phyloP scores from a whole-genome alignment of 352 stramenopile genomes.

The Blastocystis sp. region DNA sequence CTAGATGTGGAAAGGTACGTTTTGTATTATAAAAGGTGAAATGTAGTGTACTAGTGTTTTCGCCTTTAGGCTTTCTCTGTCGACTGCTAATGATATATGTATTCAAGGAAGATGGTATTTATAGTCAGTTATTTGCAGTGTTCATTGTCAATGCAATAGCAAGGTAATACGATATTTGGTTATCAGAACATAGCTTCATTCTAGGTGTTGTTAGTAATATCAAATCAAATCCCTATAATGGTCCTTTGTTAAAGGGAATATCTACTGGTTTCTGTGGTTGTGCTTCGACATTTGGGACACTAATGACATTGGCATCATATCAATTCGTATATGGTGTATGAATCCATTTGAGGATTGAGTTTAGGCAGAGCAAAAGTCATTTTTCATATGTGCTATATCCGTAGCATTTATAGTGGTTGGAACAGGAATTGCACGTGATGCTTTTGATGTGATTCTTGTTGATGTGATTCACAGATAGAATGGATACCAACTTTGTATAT shows the following conservation, averaged over 20 bases:
- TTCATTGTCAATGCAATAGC: conserved; percentile 40
- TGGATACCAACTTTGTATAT: not conserved
- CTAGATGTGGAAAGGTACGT: not conserved
- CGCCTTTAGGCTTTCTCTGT: not conserved
- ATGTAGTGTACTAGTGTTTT: not conserved
- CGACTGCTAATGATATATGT: not conserved
- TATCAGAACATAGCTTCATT: not conserved
- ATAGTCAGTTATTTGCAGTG: not conserved
- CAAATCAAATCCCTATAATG: not conserved
- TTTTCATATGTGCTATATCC: not conserved
- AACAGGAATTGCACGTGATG: not conserved
- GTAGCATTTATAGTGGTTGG: not conserved
- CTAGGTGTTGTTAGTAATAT: not conserved
- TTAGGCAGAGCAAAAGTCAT: not conserved
- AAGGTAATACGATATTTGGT: not conserved
- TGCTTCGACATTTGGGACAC: not conserved
- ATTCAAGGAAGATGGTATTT: not conserved
- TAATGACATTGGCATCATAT: not conserved
- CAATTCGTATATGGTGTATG: not conserved
- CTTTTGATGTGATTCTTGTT: conserved; percentile 7
- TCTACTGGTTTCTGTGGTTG: conserved; percentile 22
- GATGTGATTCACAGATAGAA: not conserved
- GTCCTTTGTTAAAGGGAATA: not conserved
- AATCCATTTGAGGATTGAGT: not conserved
- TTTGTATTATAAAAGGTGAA: not conserved